These are phyloP conservation scores for Starmerella gropengiesseri DNA, from an alignment of 805 yeast genomes.

Conservation along the genomic window DNA sequence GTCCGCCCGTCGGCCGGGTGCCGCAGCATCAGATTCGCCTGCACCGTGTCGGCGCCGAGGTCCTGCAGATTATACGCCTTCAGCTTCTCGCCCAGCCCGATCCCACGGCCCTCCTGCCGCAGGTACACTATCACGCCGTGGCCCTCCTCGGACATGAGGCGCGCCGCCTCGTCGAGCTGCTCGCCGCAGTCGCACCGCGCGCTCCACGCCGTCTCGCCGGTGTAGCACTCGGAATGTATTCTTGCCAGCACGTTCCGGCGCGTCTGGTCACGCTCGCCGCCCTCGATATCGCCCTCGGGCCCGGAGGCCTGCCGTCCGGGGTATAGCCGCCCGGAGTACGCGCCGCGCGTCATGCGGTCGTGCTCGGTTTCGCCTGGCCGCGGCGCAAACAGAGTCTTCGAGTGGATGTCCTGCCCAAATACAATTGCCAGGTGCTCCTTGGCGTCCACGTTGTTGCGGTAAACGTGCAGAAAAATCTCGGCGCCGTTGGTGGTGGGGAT, in stretches of 20 bases:
- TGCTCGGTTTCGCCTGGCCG: slow-evolving; percentile 68
- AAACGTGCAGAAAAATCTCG: slow-evolving; percentile 83
- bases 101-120: slow-evolving; percentile 97
- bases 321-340: slow-evolving; percentile 77
- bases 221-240: slow-evolving; percentile 94
- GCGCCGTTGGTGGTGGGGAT: slow-evolving; percentile 94
- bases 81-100: slow-evolving; percentile 93
- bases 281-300: slow-evolving; percentile 11
- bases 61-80: slow-evolving; percentile 96
- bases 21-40: slow-evolving; percentile 80
- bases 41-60: slow-evolving; percentile 96
- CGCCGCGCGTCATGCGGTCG: slow-evolving; percentile 97
- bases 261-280: not conserved
- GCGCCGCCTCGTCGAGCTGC: slow-evolving; percentile 95
- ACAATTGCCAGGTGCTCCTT: slow-evolving; percentile 97
- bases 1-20: slow-evolving; percentile 99
- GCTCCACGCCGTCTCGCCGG: slow-evolving; percentile 99
- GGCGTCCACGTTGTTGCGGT: slow-evolving; percentile 71
- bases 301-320: slow-evolving; percentile 54
- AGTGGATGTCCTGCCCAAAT: slow-evolving; percentile 83
- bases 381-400: slow-evolving; percentile 53
- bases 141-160: slow-evolving; percentile 76
- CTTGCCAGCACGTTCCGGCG: slow-evolving; percentile 46
- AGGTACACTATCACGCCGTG: slow-evolving; percentile 91
- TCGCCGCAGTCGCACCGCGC: slow-evolving; percentile 99